Evolutionary conservation across 495 filamentous ascomycete species (phyloP).

Genomic region (Corynascus novoguineensis): DNA sequence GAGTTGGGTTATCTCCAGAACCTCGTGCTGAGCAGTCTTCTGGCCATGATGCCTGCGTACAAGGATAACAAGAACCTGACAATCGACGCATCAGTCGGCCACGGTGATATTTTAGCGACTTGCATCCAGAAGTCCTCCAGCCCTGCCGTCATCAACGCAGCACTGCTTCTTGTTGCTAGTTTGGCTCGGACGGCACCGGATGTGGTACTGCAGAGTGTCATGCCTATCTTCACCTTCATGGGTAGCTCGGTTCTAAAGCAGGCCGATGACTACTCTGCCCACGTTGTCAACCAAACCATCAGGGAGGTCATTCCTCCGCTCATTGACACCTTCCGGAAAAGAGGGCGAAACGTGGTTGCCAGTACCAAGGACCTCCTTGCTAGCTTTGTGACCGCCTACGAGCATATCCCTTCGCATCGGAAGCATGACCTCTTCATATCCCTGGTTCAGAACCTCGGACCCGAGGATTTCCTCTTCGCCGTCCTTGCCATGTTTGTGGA

Average conservation of each 20-base stretch:
- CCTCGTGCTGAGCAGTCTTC: constrained; percentile 66
- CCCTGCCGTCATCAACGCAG: constrained; percentile 85
- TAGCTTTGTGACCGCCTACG: constrained; percentile 91
- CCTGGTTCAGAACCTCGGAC: constrained; percentile 73
- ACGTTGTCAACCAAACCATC: constrained; percentile 86
- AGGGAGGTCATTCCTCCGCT: constrained; percentile 84
- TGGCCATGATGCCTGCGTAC: constrained; percentile 70
- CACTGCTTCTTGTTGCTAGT: constrained; percentile 79
- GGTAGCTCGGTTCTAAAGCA: constrained; percentile 79
- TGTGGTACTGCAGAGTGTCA: constrained; percentile 86
- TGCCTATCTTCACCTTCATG: constrained; percentile 99
- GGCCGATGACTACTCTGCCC: constrained; percentile 90
- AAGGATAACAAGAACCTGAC: constrained; percentile 54
- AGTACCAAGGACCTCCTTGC: constrained; percentile 80
- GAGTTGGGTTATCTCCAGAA: constrained; percentile 83
- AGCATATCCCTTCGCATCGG: constrained; percentile 84
- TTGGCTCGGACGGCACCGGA: constrained; percentile 81
- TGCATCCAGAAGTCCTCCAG: constrained; percentile 84
- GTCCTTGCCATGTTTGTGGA: constrained; percentile 66
- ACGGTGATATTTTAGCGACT: constrained; percentile 82
- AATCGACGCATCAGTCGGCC: constrained; percentile 68
- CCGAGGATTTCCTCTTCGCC: constrained; percentile 73
- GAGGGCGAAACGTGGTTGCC: constrained; percentile 67
- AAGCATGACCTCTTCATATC: constrained; percentile 74
- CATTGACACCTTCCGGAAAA: constrained; percentile 75